Evolutionary conservation across 768 basidiomycete species (phyloP).

Genomic region (Postia placenta): DNA sequence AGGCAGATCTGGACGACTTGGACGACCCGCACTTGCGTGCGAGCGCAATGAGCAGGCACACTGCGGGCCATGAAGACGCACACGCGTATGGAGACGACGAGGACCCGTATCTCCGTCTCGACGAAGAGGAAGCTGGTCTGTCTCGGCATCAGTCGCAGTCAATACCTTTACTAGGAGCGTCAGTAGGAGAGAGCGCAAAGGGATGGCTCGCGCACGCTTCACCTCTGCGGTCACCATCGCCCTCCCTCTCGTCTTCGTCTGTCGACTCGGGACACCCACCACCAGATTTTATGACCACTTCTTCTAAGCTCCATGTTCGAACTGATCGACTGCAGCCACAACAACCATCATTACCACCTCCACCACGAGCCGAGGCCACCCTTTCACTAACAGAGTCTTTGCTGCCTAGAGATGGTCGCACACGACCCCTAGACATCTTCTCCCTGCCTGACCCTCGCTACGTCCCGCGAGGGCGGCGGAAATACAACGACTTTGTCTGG

Average conservation of each 20-base stretch:
- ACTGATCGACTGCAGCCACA: not conserved
- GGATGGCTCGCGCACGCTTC: constrained; percentile 74
- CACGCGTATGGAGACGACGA: constrained; percentile 33
- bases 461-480: constrained; percentile 54
- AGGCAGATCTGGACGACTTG: constrained; percentile 57
- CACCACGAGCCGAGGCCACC: constrained; percentile 41
- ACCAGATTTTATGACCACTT: constrained; percentile 31
- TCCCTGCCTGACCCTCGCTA: constrained; percentile 73
- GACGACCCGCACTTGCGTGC: constrained; percentile 69
- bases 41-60: constrained; percentile 25
- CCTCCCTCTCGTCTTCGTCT: constrained; percentile 35
- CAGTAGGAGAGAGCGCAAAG: constrained; percentile 37
- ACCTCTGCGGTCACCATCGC: constrained; percentile 47
- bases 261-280: constrained; percentile 36
- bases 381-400: constrained; percentile 75
- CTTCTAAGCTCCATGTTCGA: not conserved
- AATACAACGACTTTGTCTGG: constrained; percentile 71
- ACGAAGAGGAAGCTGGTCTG: constrained; percentile 49
- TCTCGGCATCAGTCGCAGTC: constrained; percentile 31
- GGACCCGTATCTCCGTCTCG: constrained; percentile 73
- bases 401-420: constrained; percentile 63
- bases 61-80: constrained; percentile 23
- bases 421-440: constrained; percentile 64
- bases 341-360: constrained; percentile 39
- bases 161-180: constrained; percentile 33